These are phyloP conservation scores for Aureobasidium pullulans DNA, from an alignment of 2,329 filamentous ascomycete genomes.

Conservation along the genomic window DNA sequence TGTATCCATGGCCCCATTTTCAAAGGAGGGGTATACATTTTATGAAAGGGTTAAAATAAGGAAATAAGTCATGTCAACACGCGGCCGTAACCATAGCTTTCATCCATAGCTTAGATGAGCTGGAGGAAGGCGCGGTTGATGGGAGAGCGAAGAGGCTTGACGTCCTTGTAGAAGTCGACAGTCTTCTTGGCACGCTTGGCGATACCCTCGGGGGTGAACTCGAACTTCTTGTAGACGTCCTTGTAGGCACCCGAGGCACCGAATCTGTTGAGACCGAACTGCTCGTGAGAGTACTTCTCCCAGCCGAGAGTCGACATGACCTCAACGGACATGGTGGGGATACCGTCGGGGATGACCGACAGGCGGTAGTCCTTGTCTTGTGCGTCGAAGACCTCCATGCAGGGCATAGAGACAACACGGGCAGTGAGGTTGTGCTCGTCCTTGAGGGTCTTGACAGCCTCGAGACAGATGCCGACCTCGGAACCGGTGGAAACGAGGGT, in stretches of 20 bases:
- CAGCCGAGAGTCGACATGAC: conserved; percentile 96
- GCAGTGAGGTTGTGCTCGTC: conserved; percentile 82
- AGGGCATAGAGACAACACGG: conserved; percentile 91
- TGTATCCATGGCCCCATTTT: conserved; percentile 7
- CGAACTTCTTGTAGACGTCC: conserved; percentile 99
- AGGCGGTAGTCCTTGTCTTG: conserved; percentile 94
- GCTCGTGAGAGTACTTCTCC: conserved; percentile 99
- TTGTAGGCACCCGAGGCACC: conserved; percentile 96
- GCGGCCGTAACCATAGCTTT: conserved; percentile 1
- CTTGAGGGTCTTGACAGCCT: conserved; percentile 83
- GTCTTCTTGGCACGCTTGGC: conserved; percentile 89
- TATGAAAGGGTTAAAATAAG: background rate
- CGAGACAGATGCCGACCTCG: conserved; percentile 88
- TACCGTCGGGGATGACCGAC: conserved; percentile 84
- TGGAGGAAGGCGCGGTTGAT: conserved; percentile 98
- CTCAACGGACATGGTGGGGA: conserved; percentile 88
- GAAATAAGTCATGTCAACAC: conserved; percentile 9
- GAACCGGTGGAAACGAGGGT: conserved; percentile 93
- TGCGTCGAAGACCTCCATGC: conserved; percentile 92
- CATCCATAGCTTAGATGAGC: conserved; percentile 60
- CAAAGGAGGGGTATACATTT: background rate
- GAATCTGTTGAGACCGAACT: conserved; percentile 98
- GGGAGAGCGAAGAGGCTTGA: conserved; percentile 79
- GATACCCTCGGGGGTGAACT: conserved; percentile 96
- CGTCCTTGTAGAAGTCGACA: conserved; percentile 95